Evolutionary conservation across 768 basidiomycete genomes (phyloP).

Genomic region (Sarcodon sp.): DNA sequence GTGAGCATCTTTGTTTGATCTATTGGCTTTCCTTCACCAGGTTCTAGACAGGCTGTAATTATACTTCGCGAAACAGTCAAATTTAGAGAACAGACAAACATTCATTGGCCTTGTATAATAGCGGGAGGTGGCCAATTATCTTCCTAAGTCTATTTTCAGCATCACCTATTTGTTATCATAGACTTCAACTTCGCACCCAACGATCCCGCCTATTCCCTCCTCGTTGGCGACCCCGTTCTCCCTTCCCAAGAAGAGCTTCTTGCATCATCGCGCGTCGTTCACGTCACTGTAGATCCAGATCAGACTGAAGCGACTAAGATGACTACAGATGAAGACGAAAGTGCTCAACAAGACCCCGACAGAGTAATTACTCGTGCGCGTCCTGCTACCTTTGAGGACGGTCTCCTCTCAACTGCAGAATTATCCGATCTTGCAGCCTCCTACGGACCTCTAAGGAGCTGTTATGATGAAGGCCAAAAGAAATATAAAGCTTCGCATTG

Average conservation of each 20-base stretch:
- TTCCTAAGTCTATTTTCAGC: background rate
- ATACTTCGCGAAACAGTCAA: slow-evolving; percentile 48
- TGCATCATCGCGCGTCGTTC: slow-evolving; percentile 55
- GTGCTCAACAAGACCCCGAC: slow-evolving; percentile 46
- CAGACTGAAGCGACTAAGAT: slow-evolving; percentile 8
- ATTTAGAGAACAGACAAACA: slow-evolving; percentile 35
- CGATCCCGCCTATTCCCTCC: slow-evolving; percentile 72
- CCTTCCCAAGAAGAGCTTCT: slow-evolving; percentile 39
- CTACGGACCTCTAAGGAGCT: slow-evolving; percentile 37
- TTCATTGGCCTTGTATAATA: slow-evolving; percentile 68
- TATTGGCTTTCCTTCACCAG: slow-evolving; percentile 1
- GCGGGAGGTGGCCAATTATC: slow-evolving; percentile 50
- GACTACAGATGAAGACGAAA: slow-evolving; percentile 19
- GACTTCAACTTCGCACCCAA: slow-evolving; percentile 87
- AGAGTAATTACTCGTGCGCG: slow-evolving; percentile 66
- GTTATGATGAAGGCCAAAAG: slow-evolving; percentile 45
- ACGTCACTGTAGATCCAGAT: slow-evolving; percentile 55
- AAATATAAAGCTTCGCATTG: slow-evolving; percentile 8
- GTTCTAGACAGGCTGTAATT: slow-evolving; percentile 60
- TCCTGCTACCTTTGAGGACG: slow-evolving; percentile 42
- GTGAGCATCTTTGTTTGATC: slow-evolving; percentile 17
- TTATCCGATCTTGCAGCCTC: slow-evolving; percentile 34
- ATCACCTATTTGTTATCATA: slow-evolving; percentile 13
- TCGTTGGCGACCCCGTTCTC: slow-evolving; percentile 49
- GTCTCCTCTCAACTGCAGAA: slow-evolving; percentile 49